Conservation (phyloP, 2,329 filamentous ascomycete species). For the Epichloe uncinata region DNA sequence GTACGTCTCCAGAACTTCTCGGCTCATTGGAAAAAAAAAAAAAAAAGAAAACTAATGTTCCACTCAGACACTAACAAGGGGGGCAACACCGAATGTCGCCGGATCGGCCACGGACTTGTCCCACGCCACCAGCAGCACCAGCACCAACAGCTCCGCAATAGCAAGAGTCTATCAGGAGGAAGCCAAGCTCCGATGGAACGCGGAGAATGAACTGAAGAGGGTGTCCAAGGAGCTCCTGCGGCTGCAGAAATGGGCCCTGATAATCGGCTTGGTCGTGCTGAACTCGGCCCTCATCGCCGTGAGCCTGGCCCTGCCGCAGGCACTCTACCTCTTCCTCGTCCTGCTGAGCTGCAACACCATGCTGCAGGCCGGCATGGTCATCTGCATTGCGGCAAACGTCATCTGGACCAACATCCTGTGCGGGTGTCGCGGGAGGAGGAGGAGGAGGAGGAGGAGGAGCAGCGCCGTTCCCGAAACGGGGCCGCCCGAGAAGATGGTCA, state of each 20-base stretch:
- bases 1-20: conserved; percentile 9
- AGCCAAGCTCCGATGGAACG: conserved; percentile 26
- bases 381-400: conserved; percentile 21
- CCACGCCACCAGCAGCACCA: conserved; percentile 15
- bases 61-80: conserved; percentile 19
- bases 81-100: conserved; percentile 1
- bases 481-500: conserved; percentile 27
- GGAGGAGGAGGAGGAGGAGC: conserved; percentile 10
- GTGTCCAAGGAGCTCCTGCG: conserved; percentile 24
- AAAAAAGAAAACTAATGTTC: background rate
- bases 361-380: conserved; percentile 28
- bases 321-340: conserved; percentile 30
- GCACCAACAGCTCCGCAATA: conserved; percentile 22
- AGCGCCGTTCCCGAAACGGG: conserved; percentile 2
- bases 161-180: conserved; percentile 25
- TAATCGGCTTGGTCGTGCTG: conserved; percentile 20
- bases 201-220: conserved; percentile 24
- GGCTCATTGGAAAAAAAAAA: too few relatives aligned
- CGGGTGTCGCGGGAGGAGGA: conserved; percentile 11
- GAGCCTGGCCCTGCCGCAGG: conserved; percentile 24
- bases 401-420: conserved; percentile 19
- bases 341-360: conserved; percentile 33
- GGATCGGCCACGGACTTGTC: conserved; percentile 9
- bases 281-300: conserved; percentile 25
- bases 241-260: conserved; percentile 26